phyloP scores from a whole-genome alignment of 2,329 filamentous ascomycete genomes.

The Aspergillus calidoustus region DNA sequence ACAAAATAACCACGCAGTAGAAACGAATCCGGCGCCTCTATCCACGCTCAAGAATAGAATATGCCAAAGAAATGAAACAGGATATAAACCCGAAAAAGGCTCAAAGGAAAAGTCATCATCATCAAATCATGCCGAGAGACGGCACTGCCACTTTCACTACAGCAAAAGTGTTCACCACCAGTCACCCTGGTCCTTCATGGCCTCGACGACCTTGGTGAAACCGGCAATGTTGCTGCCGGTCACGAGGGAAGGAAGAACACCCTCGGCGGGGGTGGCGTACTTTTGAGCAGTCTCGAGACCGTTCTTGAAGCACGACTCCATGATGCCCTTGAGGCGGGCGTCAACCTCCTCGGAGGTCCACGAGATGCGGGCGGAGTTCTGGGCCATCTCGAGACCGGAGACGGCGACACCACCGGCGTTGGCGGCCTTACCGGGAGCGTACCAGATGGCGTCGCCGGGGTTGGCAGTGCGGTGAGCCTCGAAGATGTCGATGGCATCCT shows the following conservation, averaged over 20 bases:
- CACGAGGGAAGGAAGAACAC: constrained; percentile 85
- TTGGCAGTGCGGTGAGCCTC: constrained; percentile 71
- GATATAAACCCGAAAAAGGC: constrained; percentile 18
- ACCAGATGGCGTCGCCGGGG: constrained; percentile 82
- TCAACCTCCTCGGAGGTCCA: constrained; percentile 94
- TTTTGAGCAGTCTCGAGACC: constrained; percentile 87
- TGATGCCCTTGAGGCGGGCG: constrained; percentile 86
- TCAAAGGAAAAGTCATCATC: constrained; percentile 25
- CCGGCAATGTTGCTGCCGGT: constrained; percentile 97
- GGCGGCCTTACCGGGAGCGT: constrained; percentile 94
- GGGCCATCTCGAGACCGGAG: constrained; percentile 97
- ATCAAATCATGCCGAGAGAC: constrained; percentile 17
- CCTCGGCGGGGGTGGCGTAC: constrained; percentile 78
- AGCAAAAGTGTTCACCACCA: constrained; percentile 66
- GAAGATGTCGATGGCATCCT: constrained; percentile 91
- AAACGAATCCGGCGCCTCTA: constrained; percentile 40
- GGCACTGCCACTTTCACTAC: not conserved
- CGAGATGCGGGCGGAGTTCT: constrained; percentile 85
- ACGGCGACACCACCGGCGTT: constrained; percentile 98
- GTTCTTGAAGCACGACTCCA: constrained; percentile 91
- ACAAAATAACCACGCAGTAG: not conserved
- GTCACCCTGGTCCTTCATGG: constrained; percentile 96
- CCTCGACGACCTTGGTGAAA: constrained; percentile 92
- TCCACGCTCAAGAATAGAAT: constrained; percentile 26
- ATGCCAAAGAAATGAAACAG: constrained; percentile 5